phyloP scores from a whole-genome alignment of 495 filamentous ascomycete species.

The Neurospora intermedia region DNA sequence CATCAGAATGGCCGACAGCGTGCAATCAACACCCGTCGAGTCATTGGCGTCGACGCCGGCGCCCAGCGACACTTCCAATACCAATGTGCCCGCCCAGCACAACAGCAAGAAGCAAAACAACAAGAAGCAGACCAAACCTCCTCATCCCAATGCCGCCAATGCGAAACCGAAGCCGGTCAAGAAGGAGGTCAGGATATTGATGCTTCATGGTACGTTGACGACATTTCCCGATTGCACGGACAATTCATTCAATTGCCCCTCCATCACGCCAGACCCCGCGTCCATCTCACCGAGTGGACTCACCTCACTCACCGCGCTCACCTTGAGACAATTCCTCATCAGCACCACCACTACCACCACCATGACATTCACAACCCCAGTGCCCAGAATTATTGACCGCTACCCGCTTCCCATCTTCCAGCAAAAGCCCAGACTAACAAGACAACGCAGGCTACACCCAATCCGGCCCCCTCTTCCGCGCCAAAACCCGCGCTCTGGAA shows the following conservation, averaged over 20 bases:
- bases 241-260: neutral
- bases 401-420: neutral
- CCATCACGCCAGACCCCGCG: neutral
- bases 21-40: neutral
- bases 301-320: neutral
- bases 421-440: neutral
- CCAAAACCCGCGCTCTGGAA: constrained; percentile 78
- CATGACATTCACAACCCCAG: neutral
- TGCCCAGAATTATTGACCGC: neutral
- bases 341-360: neutral
- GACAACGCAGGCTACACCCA: constrained; percentile 65
- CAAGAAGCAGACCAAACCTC: neutral
- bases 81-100: neutral
- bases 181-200: constrained; percentile 41
- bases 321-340: neutral
- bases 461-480: constrained; percentile 74
- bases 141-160: neutral
- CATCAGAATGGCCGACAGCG: neutral
- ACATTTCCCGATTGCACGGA: neutral
- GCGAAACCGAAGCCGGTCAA: constrained; percentile 15
- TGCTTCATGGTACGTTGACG: constrained; percentile 41
- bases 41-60: neutral
- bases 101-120: neutral
- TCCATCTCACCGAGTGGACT: neutral
- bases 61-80: neutral